These are phyloP conservation scores for Conidiobolus incongruus DNA, from an alignment of 371 early-diverging fungal species.

Conservation along the genomic window DNA sequence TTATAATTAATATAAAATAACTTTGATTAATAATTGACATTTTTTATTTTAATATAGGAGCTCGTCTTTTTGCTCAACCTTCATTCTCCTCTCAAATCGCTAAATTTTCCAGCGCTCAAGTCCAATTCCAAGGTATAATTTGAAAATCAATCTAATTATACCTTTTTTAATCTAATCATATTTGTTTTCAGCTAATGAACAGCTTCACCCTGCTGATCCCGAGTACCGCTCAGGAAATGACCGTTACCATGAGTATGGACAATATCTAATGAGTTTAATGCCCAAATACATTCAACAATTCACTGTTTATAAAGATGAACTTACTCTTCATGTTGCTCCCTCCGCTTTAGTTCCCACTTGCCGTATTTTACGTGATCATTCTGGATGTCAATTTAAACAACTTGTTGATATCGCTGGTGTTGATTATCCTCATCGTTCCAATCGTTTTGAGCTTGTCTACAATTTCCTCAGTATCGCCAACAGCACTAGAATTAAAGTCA, in stretches of 20 bases:
- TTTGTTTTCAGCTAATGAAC: too few relatives aligned
- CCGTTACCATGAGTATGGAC: conserved; percentile 46
- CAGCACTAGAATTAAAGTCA: conserved; percentile 90
- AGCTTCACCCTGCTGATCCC: neutral
- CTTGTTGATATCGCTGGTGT: conserved; percentile 67
- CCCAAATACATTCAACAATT: conserved; percentile 94
- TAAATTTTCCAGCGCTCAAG: too few relatives aligned
- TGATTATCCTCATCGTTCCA: conserved; percentile 72
- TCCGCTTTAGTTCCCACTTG: conserved; percentile 48
- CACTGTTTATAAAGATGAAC: conserved; percentile 91
- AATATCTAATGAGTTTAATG: conserved; percentile 63
- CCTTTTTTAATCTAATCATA: too few relatives aligned
- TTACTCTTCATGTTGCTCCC: conserved; percentile 78
- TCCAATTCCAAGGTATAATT: too few relatives aligned
- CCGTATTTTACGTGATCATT: conserved; percentile 84
- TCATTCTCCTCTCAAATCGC: too few relatives aligned
- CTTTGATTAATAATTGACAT: too few relatives aligned
- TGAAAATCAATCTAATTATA: too few relatives aligned
- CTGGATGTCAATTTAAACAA: conserved; percentile 79
- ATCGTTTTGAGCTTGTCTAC: conserved; percentile 94
- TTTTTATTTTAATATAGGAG: too few relatives aligned
- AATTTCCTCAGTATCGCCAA: conserved; percentile 66
- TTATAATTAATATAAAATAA: too few relatives aligned
- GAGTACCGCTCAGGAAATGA: neutral
- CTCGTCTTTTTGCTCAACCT: too few relatives aligned